Conservation (phyloP, 2,329 filamentous ascomycete genomes). For the Stenocarpella maydis region DNA sequence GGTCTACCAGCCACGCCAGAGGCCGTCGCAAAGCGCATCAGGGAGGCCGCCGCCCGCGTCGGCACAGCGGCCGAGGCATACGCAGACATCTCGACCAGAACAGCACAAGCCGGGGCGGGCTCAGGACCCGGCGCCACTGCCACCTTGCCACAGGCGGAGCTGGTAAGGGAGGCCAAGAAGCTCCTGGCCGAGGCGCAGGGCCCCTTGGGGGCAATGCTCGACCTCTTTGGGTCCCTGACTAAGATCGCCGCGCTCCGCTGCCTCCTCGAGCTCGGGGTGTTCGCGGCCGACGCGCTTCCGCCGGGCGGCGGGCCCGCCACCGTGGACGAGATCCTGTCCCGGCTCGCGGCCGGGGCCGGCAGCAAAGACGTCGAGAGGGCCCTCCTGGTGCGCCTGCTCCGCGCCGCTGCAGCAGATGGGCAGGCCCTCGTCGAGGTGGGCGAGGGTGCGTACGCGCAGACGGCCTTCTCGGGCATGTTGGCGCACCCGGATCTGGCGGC, state of each 20-base stretch:
- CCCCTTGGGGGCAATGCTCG: background rate
- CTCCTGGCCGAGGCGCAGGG: conserved; percentile 13
- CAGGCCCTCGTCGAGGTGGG: background rate
- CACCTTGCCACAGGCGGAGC: background rate
- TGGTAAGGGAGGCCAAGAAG: conserved; percentile 15
- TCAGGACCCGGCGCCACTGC: background rate
- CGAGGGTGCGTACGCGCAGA: conserved; percentile 22
- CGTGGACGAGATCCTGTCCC: conserved; percentile 15
- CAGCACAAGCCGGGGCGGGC: background rate
- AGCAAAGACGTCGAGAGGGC: conserved; percentile 27
- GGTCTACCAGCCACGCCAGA: conserved; percentile 7
- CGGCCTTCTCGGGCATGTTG: background rate
- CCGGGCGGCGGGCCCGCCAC: conserved; percentile 10
- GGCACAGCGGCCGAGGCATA: conserved; percentile 11
- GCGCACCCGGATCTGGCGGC: background rate
- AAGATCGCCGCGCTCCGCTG: conserved; percentile 15
- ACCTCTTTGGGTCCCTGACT: conserved; percentile 10
- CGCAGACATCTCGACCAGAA: background rate
- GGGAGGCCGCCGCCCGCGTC: conserved; percentile 16
- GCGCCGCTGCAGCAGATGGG: background rate
- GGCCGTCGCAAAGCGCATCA: background rate
- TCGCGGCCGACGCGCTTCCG: background rate
- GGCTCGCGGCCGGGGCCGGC: background rate
- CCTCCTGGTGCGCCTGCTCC: conserved; percentile 23
- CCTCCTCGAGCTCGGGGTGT: conserved; percentile 10